These are phyloP conservation scores for Neckera pumila DNA, from an alignment of 225 moss, liverwort and hornwort species.

Conservation along the genomic window DNA sequence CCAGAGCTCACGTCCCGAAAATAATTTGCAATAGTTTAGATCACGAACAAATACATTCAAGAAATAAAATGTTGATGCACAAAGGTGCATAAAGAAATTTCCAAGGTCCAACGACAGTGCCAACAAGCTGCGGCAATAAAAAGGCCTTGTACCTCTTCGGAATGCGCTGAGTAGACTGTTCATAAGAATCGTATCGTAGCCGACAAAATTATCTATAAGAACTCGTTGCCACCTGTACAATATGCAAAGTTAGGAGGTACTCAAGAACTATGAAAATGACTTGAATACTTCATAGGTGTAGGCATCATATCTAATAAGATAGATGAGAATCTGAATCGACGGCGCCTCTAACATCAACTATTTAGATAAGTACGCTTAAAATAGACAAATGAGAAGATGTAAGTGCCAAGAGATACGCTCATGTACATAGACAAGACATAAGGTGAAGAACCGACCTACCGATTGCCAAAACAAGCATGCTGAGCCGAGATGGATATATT, in stretches of 20 bases:
- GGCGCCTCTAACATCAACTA: background rate
- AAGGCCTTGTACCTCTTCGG: constrained; percentile 54
- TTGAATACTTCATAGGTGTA: background rate
- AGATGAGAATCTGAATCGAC: background rate
- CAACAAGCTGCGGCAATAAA: background rate
- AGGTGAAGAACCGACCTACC: constrained; percentile 41
- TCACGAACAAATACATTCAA: background rate
- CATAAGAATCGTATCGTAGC: constrained; percentile 96
- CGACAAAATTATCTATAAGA: constrained; percentile 91
- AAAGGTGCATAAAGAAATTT: background rate
- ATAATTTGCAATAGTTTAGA: background rate
- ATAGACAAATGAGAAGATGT: background rate
- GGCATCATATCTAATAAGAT: background rate
- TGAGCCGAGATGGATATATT: constrained; percentile 88
- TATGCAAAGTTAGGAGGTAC: background rate
- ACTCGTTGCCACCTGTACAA: constrained; percentile 85
- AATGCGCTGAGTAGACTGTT: constrained; percentile 83
- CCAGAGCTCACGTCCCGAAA: background rate
- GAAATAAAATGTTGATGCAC: background rate
- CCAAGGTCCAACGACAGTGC: background rate
- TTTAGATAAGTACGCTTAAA: background rate
- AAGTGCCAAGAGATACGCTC: background rate
- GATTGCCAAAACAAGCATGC: constrained; percentile 89
- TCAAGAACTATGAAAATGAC: background rate
- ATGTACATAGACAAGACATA: background rate